Base-by-base conservation (phyloP, 2,329 filamentous ascomycete species). In the Cytospora piceae region DNA sequence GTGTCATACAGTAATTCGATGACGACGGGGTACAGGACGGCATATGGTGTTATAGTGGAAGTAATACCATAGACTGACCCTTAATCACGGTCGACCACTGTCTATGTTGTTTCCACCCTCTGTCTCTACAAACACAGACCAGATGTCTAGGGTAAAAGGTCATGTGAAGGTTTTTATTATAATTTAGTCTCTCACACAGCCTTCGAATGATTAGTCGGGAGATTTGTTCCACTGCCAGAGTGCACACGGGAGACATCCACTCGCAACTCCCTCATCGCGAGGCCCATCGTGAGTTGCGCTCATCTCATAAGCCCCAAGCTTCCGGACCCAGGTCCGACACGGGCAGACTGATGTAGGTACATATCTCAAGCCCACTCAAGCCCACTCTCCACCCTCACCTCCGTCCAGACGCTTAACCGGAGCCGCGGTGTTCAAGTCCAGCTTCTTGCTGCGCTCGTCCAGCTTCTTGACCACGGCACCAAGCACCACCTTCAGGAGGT, bases 381-480 rank as follows among this genome's bases (percentile, higher is more conserved):
- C 46, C 9, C 8, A 24, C 3, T 49, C 46, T 24, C 46, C 46
- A 12, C n/a, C 53, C 4, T 8, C 53, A 14, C 9, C 42, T 51
- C 63, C 59, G 2, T 68, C 63, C n/a, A 58, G 58, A 17, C 66
- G 66, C 60, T n/a, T 57, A 7, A 51, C 60, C 3, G 66, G 63
- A 20, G 46, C 29, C 11, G 59, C 27, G 52, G 56, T 66, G 59
- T 63, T 62, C 63, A 68, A 46, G 32, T 66, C 58, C 64, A 69
- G 29, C 29, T 67, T 65, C 22, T 61, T 42, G 57, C 63, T 70
- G 29, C 68, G 63, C 67, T 67, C 62, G 52, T 70, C 69, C 58
- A 70, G 63, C 65, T 69, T 69, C 69, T 70, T 70, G 37, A 70
- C 67, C 31, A 70, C 69, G 3, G 67, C 69, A 55, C 71, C 69